phyloP scores from a whole-genome alignment of 345 rosid species.

The Lenwebbia sp. region DNA sequence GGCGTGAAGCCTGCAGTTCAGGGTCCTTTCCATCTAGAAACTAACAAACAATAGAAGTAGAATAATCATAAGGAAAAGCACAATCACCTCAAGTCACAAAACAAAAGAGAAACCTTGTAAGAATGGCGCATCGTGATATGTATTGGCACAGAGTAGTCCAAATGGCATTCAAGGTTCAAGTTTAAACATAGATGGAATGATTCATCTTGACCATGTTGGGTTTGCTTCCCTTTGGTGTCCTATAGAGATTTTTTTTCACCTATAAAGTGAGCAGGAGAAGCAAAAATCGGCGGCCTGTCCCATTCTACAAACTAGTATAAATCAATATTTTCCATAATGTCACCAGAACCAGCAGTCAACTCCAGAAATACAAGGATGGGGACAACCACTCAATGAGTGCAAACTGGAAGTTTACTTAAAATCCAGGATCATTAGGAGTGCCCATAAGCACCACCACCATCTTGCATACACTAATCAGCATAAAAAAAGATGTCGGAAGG shows the following conservation, averaged over 20 bases:
- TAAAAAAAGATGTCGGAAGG: neutral
- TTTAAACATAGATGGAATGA: neutral
- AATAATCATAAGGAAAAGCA: neutral
- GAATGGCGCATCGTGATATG: neutral
- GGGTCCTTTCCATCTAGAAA: slow-evolving; percentile 68
- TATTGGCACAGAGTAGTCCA: neutral
- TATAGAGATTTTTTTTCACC: neutral
- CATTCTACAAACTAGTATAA: neutral
- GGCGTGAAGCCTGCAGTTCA: slow-evolving; percentile 69
- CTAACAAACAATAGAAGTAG: slow-evolving; percentile 14
- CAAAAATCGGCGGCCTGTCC: neutral
- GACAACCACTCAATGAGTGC: neutral
- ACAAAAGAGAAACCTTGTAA: neutral
- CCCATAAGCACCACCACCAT: neutral
- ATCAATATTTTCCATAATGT: neutral
- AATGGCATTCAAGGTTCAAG: neutral
- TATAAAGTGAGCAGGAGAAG: neutral
- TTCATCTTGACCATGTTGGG: neutral
- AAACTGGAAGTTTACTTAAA: neutral
- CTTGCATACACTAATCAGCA: neutral
- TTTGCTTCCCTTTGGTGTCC: neutral
- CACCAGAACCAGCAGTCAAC: neutral
- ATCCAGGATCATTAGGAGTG: neutral
- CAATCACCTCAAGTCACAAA: neutral
- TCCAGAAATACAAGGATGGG: neutral